Conservation (phyloP, 331 rosid genomes). For the Malus hybrid region DNA sequence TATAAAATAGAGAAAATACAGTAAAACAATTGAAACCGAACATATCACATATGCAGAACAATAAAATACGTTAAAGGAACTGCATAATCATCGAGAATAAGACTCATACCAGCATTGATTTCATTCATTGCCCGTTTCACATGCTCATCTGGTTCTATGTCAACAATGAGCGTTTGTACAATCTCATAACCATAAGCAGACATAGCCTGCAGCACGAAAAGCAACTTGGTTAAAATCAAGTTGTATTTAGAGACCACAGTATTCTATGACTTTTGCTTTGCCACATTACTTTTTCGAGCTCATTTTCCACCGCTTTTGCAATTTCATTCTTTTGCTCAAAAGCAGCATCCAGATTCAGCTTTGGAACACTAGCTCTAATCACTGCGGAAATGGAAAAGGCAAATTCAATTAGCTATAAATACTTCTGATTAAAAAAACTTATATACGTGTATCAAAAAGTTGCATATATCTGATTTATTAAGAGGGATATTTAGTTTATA, state of each 20-base stretch:
- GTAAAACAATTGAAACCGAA: not conserved
- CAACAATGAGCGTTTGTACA: conserved; percentile 66
- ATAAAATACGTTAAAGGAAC: not conserved
- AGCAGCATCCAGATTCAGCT: conserved; percentile 72
- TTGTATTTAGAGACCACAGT: not conserved
- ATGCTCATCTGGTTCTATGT: conserved; percentile 26
- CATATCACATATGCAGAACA: not conserved
- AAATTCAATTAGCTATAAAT: conserved; percentile 10
- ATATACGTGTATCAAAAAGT: not conserved
- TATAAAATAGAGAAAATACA: conserved; percentile 12
- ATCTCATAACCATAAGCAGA: conserved; percentile 88
- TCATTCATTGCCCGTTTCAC: conserved; percentile 95
- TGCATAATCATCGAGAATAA: not conserved
- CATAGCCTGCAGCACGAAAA: conserved; percentile 57
- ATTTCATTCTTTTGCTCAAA: conserved; percentile 94
- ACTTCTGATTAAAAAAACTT: not conserved
- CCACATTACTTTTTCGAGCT: conserved; percentile 71
- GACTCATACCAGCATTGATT: conserved; percentile 72
- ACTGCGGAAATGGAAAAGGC: conserved; percentile 32
- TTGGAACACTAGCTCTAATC: conserved; percentile 82
- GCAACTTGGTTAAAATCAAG: not conserved
- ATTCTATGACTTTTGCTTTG: not conserved
- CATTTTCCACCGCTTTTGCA: conserved; percentile 88
- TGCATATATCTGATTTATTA: not conserved
- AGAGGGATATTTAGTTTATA: conserved; percentile 23